Evolutionary conservation across 345 rosid genomes (phyloP), one percentile per base, ranked within the genome.

Genomic region (Reutealis trisperma): DNA sequence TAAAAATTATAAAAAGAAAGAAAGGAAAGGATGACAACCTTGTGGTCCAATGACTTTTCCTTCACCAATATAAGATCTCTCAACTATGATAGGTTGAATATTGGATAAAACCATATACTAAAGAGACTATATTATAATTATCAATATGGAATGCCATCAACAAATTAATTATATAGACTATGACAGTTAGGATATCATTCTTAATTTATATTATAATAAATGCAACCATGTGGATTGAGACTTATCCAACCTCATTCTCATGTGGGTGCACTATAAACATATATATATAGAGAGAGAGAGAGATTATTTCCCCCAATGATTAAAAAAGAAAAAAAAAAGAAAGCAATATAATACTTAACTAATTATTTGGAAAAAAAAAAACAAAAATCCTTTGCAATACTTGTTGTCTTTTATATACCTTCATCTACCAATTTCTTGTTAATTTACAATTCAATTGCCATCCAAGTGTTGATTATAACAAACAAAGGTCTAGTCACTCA

Each of bases 151-250:
- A 63, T 34, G 44, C 45, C 15, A 34, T 18, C 42, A 63, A 8
- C 10, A 18, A 63, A 37, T 37, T 37, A 37, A 63, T 16, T 6
- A 52, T 0, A 52, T 21, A 63, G 67, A 30, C 67, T 32, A 44
- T 22, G 42, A 15, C 44, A 1, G 2, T 54, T 70, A 30, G 45
- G 73, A 70, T 52, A 52, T 52, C 27, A 8, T 54, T 27, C 52
- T 70, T 52, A 16, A 51, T 52, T 47, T 47, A 37, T 37, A 37
- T 37, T 8, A 47, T 47, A 47, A 47, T 47, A 10, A 12, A 3
- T 19, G 42, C 12, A 51, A 52, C 47, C 73, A 70, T 70, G 62
- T 70, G 73, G 60, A 70, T 70, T 4, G 30, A 19, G 62, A 19
- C 44, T 30, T 45, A 54, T 70, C 73, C 18, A 11, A 70, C 62